Evolutionary conservation across 2,329 filamentous ascomycete species (phyloP), one percentile per base, ranked within the genome.

Genomic region (Xylaria sp.): DNA sequence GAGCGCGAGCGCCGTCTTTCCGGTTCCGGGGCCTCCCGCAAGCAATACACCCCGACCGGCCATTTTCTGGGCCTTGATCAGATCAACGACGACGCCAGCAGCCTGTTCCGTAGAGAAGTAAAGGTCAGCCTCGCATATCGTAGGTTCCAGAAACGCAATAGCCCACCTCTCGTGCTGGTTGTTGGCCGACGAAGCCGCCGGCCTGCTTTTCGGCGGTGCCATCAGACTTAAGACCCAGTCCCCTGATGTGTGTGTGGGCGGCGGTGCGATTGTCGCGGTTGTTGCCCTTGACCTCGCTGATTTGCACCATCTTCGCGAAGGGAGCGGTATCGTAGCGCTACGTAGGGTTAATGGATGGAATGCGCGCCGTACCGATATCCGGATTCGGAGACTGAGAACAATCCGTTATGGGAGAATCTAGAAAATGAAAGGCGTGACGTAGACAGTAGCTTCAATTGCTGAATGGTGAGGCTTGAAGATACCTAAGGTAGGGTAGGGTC

Each of bases 21-120:
- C 94, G 1, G 94, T 97, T 57, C 92, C 94, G 24, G 94, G 94
- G 7, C 94, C 94, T 66, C 94, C 94, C 45, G 94, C 93, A 48
- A 99, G 85, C 65, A 99, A 76, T 48, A 99, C 92, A 56, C 93
- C 94, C 65, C 94, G 86, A 47, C 94, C 94, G 7, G 93, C 91
- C 93, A 99, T 97, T 78, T 96, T 97, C 79, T 96, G 96, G 56
- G 91, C 88, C 72, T 89, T 90, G 72, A 99, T 96, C 62, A 99
- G 82, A 71, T 97, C 94, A 69, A 97, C 94, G 39, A 99, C 90
- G 39, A 99, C 87, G 72, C 94, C 94, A 70, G 91, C 95, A 71
- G 94, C 94, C 91, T 92, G 51, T 41, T 17, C 47, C 16, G 17
- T 38, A 20, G 38, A 48, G 48, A 55, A 34, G 29, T 19, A 40